Base-by-base conservation (phyloP, 345 rosid genomes). In the Psidium guajava region DNA sequence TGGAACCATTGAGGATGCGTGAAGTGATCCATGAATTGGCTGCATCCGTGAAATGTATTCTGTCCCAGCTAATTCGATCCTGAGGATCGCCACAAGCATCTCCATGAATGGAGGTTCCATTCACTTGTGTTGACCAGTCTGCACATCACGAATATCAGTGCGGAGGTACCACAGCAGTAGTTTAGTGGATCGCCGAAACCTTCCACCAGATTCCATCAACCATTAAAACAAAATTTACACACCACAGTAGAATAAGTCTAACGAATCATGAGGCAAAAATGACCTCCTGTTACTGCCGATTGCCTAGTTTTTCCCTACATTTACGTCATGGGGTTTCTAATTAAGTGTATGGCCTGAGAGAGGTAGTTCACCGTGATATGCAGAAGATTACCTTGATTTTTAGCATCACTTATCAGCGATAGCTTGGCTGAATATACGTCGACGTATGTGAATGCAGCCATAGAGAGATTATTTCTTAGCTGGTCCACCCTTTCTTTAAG, bases 21-120 rank as follows among this genome's bases (percentile, higher is more conserved):
- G 85, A 86, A 74, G 93, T 90, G 42, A 93, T 83, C 88, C 90
- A 90, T 84, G 73, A 52, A 82, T 94, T 94, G 6, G 93, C 93
- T 15, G 95, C 94, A 83, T 93, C 87, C 2, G 92, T 81, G 88
- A 91, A 94, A 88, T 91, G 96, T 82, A 93, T 89, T 2, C 94
- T 95, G 88, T 95, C 96, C 95, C 98, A 95, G 88, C 93, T 93
- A 28, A 95, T 87, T 85, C 89, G 91, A 61, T 13, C 86, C 49
- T 85, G 87, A 40, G 93, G 95, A 86, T 91, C 83, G 22, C 88
- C 64, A 85, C 98, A 94, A 1, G 96, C 90, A 69, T 87, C 82
- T 40, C 94, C 94, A 82, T 90, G 92, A 57, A 91, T 90, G 64
- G 92, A 88, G 83, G 93, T 92, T 55, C 95, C 95, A 82, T 93